Evolutionary conservation across 225 moss, liverwort and hornwort genomes (phyloP).

Genomic region (Marchantia polymorpha): DNA sequence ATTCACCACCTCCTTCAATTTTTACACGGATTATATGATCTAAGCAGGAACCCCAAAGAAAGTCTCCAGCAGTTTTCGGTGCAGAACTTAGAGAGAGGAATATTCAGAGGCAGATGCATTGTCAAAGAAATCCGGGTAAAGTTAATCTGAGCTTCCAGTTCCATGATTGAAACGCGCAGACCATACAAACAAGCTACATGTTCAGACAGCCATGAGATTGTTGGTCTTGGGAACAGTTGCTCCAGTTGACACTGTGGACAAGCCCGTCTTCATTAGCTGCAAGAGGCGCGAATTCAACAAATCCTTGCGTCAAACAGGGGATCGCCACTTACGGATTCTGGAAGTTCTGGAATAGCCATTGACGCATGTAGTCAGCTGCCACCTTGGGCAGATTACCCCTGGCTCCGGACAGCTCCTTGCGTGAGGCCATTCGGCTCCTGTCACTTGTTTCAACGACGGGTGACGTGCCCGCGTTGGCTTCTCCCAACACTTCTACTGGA

Average conservation of each 20-base stretch:
- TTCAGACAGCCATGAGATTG: neutral
- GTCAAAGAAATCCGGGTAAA: no score
- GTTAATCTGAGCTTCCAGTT: no score
- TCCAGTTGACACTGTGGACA: neutral
- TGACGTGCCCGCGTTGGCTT: neutral
- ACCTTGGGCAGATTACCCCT: slow-evolving; percentile 17
- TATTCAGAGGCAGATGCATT: no score
- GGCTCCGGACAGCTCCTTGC: slow-evolving; percentile 19
- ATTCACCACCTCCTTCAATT: no score
- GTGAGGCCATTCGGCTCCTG: neutral
- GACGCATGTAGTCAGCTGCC: slow-evolving; percentile 22
- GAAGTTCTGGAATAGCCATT: slow-evolving; percentile 21
- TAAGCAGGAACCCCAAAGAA: no score
- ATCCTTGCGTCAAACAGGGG: neutral
- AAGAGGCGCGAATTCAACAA: neutral
- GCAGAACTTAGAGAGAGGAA: no score
- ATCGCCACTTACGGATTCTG: slow-evolving; percentile 18
- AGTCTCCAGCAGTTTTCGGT: no score
- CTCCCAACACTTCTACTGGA: neutral
- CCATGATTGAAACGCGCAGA: no score
- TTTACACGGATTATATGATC: no score
- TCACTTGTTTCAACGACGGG: neutral
- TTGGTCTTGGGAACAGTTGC: neutral
- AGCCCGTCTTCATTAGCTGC: neutral
- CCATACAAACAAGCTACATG: neutral